phyloP scores from a whole-genome alignment of 2,329 filamentous ascomycete genomes.

The Pezicula neosporulosa region DNA sequence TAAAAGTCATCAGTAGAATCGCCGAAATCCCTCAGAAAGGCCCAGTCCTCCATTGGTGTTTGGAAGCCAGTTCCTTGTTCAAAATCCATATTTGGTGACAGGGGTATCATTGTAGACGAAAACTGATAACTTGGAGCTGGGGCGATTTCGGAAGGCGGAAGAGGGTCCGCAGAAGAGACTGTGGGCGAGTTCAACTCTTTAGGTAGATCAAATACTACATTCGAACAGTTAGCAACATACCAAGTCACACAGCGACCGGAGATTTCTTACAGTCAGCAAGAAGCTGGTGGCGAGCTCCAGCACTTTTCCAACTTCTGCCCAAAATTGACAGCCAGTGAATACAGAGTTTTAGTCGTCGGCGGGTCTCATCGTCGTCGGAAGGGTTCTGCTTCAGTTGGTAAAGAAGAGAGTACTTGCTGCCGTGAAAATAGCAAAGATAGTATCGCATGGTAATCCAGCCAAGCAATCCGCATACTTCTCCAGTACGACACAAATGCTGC shows the following conservation, averaged over 20 bases:
- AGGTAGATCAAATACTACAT: slow-evolving; percentile 16
- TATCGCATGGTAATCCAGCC: slow-evolving; percentile 25
- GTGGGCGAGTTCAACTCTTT: slow-evolving; percentile 10
- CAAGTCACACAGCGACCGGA: background rate
- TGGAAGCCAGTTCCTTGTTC: background rate
- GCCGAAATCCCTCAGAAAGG: slow-evolving; percentile 24
- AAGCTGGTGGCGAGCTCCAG: slow-evolving; percentile 23
- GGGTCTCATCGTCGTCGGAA: slow-evolving; percentile 11
- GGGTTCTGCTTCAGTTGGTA: slow-evolving; percentile 18
- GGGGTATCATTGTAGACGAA: background rate
- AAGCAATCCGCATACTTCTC: slow-evolving; percentile 25
- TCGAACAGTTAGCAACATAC: background rate
- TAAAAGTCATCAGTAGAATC: slow-evolving; percentile 27
- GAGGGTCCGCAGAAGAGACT: background rate
- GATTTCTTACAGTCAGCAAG: slow-evolving; percentile 22
- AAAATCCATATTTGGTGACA: background rate
- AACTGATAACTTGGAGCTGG: background rate
- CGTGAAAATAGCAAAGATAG: slow-evolving; percentile 26
- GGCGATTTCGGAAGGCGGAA: background rate
- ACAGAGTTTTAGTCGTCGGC: slow-evolving; percentile 21
- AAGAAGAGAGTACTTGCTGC: slow-evolving; percentile 24
- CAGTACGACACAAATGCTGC: slow-evolving; percentile 23
- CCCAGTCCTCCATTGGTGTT: slow-evolving; percentile 19
- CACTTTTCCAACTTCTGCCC: slow-evolving; percentile 27
- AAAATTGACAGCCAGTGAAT: slow-evolving; percentile 27